Conservation (phyloP, 306 rosid genomes). For the Cicer pinnatifidum region DNA sequence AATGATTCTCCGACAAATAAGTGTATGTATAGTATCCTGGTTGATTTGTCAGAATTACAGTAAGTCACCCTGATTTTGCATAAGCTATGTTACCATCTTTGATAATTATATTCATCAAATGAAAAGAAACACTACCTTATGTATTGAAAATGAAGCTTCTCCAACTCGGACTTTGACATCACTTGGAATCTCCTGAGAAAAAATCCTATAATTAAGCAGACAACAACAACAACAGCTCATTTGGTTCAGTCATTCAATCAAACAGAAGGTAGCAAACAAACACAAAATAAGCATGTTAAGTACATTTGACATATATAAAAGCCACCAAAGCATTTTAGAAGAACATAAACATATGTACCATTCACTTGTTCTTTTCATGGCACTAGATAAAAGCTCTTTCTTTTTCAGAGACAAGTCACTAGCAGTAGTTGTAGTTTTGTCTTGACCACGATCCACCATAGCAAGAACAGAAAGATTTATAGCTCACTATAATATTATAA, state of each 20-base stretch:
- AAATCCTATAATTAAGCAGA: slow-evolving; percentile 70
- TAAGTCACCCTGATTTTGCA: too few relatives aligned
- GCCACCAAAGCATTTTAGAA: neutral
- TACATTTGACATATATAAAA: slow-evolving; percentile 12
- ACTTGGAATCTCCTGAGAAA: slow-evolving; percentile 95
- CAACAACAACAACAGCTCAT: slow-evolving; percentile 19
- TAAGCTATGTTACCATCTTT: too few relatives aligned
- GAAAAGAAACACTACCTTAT: slow-evolving; percentile 64
- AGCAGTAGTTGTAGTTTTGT: slow-evolving; percentile 49
- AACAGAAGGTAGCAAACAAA: slow-evolving; percentile 27
- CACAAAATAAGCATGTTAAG: slow-evolving; percentile 28
- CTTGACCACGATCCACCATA: slow-evolving; percentile 65
- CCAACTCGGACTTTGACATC: slow-evolving; percentile 78
- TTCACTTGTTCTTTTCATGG: slow-evolving; percentile 92
- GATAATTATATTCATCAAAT: slow-evolving; percentile 6
- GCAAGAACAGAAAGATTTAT: slow-evolving; percentile 49
- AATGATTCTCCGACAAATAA: slow-evolving; percentile 1
- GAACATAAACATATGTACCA: slow-evolving; percentile 57
- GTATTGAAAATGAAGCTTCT: slow-evolving; percentile 79
- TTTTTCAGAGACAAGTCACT: slow-evolving; percentile 65
- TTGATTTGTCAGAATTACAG: too few relatives aligned
- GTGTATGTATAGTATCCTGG: too few relatives aligned
- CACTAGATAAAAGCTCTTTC: slow-evolving; percentile 85
- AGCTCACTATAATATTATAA: slow-evolving; percentile 45
- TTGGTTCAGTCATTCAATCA: slow-evolving; percentile 14